Base-by-base conservation (phyloP, 106 monocot species). In the Platanthera zijinensis region DNA sequence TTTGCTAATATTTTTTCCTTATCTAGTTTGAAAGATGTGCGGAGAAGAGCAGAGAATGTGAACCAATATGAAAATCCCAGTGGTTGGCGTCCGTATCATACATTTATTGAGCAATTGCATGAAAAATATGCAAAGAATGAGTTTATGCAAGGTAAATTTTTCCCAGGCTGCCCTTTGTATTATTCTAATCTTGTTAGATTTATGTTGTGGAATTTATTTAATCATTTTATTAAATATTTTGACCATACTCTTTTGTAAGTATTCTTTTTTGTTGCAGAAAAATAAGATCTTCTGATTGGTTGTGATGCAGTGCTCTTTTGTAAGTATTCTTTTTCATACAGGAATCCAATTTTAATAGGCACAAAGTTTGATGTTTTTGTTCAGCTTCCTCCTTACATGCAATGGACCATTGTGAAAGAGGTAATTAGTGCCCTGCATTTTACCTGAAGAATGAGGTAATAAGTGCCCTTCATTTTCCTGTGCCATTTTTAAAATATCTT, bases 121-220 rank as follows among this genome's bases (percentile, higher is more conserved):
- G 93, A 97, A 64, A 97, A 89, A 62, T 89, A 70, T 85, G 81
- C 84, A 6, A 96, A 89, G 78, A 93, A 86, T 77, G 96, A 97
- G 22, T 82, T 63, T 39, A 15, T 89, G 32, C 89, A 86, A 86
- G 92, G 96, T 96, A 83, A n/a, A 45, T 76, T 48, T 4, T 32
- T 6, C 66, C 30, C 7, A 50, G 32, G 4, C 32, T 30, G 66
- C 10, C 6, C 28, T 66, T 5, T 19, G 17, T 30, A 32, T 66
- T 66, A 25, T 19, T 10, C 5, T 66, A 32, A 66, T 12, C 1
- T 66, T 12, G 1, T 32, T 66, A 12, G 32, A 66, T 66, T 66
- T 66, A 32, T 66, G 30, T 25, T 66, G 0, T 19, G 4, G 21
- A 61, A 21, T 18, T 56, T 56, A 3, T 56, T 56, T 12, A 10